Evolutionary conservation across 495 filamentous ascomycete species (phyloP), one percentile per base, ranked within the genome.

Genomic region (Aspergillus olivimuriae): DNA sequence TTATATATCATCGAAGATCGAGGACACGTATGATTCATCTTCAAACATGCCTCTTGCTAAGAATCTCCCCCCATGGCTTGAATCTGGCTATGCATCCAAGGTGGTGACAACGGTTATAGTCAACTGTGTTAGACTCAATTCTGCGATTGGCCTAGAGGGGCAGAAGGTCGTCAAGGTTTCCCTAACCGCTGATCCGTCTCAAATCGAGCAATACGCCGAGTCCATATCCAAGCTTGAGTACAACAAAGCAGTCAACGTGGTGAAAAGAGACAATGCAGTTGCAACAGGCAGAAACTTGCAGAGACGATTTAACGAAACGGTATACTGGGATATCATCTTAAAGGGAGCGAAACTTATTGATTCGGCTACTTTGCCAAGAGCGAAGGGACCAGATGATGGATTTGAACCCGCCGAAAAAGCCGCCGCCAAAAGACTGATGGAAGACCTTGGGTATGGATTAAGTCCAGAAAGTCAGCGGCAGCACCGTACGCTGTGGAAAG

Each of bases 251-350:
- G 39, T 41, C 39, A 4, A 30, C 15, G 23, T 41, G 9, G 23
- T 31, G 23, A 41, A 41, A 41, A 41, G 23, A 23, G 23, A 41
- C 24, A 15, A 41, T 15, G 15, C 15, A 18, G 23, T 20, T 41
- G 23, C 23, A 16, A 16, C 23, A 16, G 39, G 39, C 22, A 41
- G 39, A 20, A 41, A 6, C 6, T 15, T 41, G n/a, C 23, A 41
- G 24, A 30, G 18, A 16, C n/a, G 39, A 32, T 20, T 41, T 4
- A 41, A 41, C 15, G n/a, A 41, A 32, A 41, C 23, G 17, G 15
- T 41, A 41, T 41, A 41, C n/a, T 41, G n/a, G 39, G 39, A 41
- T 41, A 41, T 41, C 17, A 41, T 41, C 17, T 41, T 41, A 15
- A 41, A 41, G 32, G 23, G 23, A 41, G 23, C 23, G 24, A 41